These are phyloP conservation scores for Coleophoma eucalyptorum DNA, from an alignment of 2,329 filamentous ascomycete genomes.

Conservation along the genomic window DNA sequence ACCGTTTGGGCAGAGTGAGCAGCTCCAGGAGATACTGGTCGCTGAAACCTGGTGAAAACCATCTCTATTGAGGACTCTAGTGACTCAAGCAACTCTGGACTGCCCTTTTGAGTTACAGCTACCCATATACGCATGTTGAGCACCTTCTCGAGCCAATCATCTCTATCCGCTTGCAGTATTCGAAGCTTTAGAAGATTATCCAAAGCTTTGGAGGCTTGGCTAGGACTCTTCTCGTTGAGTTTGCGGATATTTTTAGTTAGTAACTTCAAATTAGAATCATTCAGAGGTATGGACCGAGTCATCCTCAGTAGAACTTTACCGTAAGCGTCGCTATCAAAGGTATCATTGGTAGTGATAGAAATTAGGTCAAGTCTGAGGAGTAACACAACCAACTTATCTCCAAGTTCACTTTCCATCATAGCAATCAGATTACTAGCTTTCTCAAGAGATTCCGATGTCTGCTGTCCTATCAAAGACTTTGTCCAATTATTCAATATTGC, in stretches of 20 bases:
- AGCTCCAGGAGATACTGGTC: conserved; percentile 52
- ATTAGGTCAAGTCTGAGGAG: conserved; percentile 68
- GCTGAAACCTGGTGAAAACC: conserved; percentile 40
- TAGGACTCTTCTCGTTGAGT: conserved; percentile 51
- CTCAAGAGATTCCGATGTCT: conserved; percentile 37
- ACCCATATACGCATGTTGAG: conserved; percentile 68
- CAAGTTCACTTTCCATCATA: conserved; percentile 58
- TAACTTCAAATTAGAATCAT: conserved; percentile 60
- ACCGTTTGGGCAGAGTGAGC: conserved; percentile 67
- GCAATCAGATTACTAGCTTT: conserved; percentile 55
- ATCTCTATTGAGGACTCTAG: conserved; percentile 39
- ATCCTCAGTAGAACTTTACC: conserved; percentile 55
- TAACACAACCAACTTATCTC: conserved; percentile 60
- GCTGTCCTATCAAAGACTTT: conserved; percentile 45
- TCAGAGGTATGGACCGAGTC: conserved; percentile 54
- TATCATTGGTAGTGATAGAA: conserved; percentile 39
- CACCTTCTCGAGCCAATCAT: conserved; percentile 64
- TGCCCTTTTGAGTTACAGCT: conserved; percentile 42
- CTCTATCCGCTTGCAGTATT: conserved; percentile 44
- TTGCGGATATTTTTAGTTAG: conserved; percentile 66
- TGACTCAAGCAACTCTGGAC: conserved; percentile 28
- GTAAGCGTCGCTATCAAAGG: conserved; percentile 46
- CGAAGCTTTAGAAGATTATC: conserved; percentile 60
- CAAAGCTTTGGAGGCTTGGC: conserved; percentile 46
- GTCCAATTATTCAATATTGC: conserved; percentile 63